phyloP scores from a whole-genome alignment of 768 basidiomycete genomes.

The Fibroporia radiculosa region DNA sequence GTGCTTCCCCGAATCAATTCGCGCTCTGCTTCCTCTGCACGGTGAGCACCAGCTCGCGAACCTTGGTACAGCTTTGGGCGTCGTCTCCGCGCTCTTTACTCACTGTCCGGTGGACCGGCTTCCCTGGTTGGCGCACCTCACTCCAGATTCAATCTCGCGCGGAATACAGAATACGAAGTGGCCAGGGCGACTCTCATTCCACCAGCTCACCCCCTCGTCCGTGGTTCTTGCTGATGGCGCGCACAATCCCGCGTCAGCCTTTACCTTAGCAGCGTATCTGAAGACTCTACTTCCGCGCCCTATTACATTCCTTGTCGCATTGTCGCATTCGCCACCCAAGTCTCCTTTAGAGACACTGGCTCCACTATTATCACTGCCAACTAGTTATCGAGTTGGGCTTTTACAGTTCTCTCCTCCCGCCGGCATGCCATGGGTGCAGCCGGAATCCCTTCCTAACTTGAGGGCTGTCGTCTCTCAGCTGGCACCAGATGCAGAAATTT shows the following conservation, averaged over 20 bases:
- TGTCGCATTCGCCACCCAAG: slow-evolving; percentile 87
- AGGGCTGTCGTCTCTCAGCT: slow-evolving; percentile 35
- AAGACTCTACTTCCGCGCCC: slow-evolving; percentile 31
- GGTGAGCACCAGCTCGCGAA: slow-evolving; percentile 87
- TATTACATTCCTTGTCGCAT: slow-evolving; percentile 66
- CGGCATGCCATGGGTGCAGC: slow-evolving; percentile 91
- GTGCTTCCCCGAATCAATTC: slow-evolving; percentile 37
- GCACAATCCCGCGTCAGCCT: slow-evolving; percentile 79
- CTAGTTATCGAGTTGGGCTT: slow-evolving; percentile 37
- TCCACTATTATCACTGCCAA: slow-evolving; percentile 45
- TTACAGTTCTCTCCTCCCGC: slow-evolving; percentile 64
- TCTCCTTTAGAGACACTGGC: slow-evolving; percentile 62
- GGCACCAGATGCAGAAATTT: slow-evolving; percentile 38
- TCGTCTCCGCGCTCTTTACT: slow-evolving; percentile 48
- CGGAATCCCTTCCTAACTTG: slow-evolving; percentile 48
- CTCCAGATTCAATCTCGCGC: slow-evolving; percentile 35
- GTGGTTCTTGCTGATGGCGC: slow-evolving; percentile 82
- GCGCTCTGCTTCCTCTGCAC: slow-evolving; percentile 52
- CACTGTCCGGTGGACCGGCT: slow-evolving; percentile 40
- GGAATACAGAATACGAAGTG: slow-evolving; percentile 63
- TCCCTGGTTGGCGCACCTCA: slow-evolving; percentile 37
- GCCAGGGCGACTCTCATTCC: slow-evolving; percentile 82
- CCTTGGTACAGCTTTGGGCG: slow-evolving; percentile 76
- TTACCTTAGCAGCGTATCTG: slow-evolving; percentile 61
- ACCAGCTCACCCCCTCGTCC: slow-evolving; percentile 23